A percentile compares a stretch with the other conserved stretches of the same genome.
Conservation (phyloP, 2,329 filamentous ascomycete species). For the Venturia asperata region DNA sequence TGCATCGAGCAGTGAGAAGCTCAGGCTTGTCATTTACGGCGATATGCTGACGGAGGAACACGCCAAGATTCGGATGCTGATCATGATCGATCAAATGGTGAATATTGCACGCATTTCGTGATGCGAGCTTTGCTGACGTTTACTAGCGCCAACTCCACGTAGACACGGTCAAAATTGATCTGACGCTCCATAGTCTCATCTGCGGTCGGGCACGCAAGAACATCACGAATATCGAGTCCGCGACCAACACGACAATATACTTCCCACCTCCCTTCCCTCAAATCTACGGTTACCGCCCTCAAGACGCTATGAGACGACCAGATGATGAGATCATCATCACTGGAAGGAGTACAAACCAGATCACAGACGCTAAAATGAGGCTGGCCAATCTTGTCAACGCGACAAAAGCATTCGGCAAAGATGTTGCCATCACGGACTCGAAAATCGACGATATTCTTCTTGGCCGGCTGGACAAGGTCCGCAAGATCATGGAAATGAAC, state of each 20-base stretch:
- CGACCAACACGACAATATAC: constrained; percentile 94
- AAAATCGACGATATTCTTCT: constrained; percentile 95
- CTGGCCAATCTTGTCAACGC: constrained; percentile 76
- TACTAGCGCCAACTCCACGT: constrained; percentile 62
- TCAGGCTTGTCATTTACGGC: constrained; percentile 89
- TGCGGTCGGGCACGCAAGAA: constrained; percentile 93
- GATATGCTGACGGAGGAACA: constrained; percentile 94
- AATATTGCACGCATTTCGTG: constrained; percentile 27
- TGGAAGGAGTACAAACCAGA: constrained; percentile 75
- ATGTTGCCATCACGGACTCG: constrained; percentile 78
- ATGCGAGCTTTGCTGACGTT: constrained; percentile 29
- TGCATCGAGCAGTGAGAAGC: constrained; percentile 76
- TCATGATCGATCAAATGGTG: constrained; percentile 95
- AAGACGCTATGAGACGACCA: constrained; percentile 71
- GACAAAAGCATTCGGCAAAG: constrained; percentile 74
- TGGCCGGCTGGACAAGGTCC: constrained; percentile 87
- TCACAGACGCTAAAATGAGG: constrained; percentile 82
- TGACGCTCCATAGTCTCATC: constrained; percentile 82
- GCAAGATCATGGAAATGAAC: constrained; percentile 95
- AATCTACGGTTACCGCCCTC: constrained; percentile 83
- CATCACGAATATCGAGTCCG: constrained; percentile 94
- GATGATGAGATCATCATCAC: constrained; percentile 93
- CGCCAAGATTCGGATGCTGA: constrained; percentile 89
- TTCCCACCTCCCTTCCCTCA: constrained; percentile 91
- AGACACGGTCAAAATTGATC: constrained; percentile 73